Conservation (phyloP, 2,329 filamentous ascomycete genomes). For the Trichoderma endophyticum region DNA sequence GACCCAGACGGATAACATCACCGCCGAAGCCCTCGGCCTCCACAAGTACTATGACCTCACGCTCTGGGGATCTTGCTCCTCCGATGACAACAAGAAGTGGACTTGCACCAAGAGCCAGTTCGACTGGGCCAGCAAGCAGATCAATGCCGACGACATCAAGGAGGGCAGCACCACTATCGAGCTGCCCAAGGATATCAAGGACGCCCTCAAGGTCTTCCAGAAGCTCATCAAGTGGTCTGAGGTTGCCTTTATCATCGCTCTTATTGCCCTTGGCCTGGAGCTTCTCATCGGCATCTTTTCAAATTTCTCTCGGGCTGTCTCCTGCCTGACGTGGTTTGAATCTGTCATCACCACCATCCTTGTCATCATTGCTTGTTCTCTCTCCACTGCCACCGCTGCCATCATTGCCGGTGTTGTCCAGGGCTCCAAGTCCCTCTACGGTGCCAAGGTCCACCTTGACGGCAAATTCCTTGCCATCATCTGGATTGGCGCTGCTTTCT, state of each 20-base stretch:
- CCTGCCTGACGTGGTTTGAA: conserved; percentile 77
- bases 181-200: conserved; percentile 64
- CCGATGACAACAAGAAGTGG: conserved; percentile 49
- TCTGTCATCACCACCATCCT: conserved; percentile 57
- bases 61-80: conserved; percentile 84
- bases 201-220: conserved; percentile 69
- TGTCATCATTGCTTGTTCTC: conserved; percentile 61
- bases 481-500: conserved; percentile 79
- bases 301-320: conserved; percentile 77
- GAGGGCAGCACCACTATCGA: conserved; percentile 52
- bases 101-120: conserved; percentile 69
- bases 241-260: conserved; percentile 72
- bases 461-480: conserved; percentile 65
- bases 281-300: conserved; percentile 77
- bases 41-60: conserved; percentile 76
- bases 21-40: conserved; percentile 58
- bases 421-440: conserved; percentile 64
- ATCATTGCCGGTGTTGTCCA: conserved; percentile 57
- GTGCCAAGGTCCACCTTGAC: conserved; percentile 66
- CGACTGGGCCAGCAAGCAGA: conserved; percentile 71
- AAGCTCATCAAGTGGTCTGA: conserved; percentile 78
- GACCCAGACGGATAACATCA: conserved; percentile 47
- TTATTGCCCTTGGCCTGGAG: conserved; percentile 66
- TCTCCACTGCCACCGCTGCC: conserved; percentile 71
- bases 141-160: conserved; percentile 57